These are phyloP conservation scores for Vigna hirtella DNA, from an alignment of 306 rosid species.

Conservation along the genomic window DNA sequence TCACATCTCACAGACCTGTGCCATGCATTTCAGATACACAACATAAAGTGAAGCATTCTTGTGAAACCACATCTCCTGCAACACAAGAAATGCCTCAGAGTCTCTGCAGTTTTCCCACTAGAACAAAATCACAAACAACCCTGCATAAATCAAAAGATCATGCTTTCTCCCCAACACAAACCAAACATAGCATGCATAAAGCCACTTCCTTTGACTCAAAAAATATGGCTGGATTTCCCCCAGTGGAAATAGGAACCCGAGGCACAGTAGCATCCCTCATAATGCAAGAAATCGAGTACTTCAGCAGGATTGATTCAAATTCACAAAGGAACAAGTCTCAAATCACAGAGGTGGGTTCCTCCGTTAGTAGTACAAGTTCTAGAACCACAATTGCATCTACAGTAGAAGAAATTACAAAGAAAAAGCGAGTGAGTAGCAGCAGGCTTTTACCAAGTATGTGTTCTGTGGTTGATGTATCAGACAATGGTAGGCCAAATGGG, in stretches of 20 bases:
- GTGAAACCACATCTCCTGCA: slow-evolving; percentile 48
- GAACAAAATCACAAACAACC: slow-evolving; percentile 49
- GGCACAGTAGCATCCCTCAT: slow-evolving; percentile 77
- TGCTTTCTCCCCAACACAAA: slow-evolving; percentile 47
- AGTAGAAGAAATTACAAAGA: slow-evolving; percentile 58
- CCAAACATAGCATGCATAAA: slow-evolving; percentile 51
- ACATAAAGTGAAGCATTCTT: slow-evolving; percentile 49
- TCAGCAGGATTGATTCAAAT: slow-evolving; percentile 54
- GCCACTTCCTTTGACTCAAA: slow-evolving; percentile 50
- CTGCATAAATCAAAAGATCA: slow-evolving; percentile 54
- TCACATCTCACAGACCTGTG: slow-evolving; percentile 27
- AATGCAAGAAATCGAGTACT: slow-evolving; percentile 74
- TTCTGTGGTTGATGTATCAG: slow-evolving; percentile 71
- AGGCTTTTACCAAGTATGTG: slow-evolving; percentile 70
- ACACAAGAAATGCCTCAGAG: slow-evolving; percentile 50
- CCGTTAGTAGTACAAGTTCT: slow-evolving; percentile 49
- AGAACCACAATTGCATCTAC: slow-evolving; percentile 49
- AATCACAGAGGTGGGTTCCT: slow-evolving; percentile 47
- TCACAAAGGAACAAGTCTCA: slow-evolving; percentile 49
- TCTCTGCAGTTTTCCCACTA: slow-evolving; percentile 49
- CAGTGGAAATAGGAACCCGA: slow-evolving; percentile 64
- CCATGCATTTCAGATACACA: slow-evolving; percentile 50
- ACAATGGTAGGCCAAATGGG: slow-evolving; percentile 54
- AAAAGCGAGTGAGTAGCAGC: slow-evolving; percentile 58
- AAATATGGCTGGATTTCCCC: slow-evolving; percentile 52